Conservation (phyloP, 176 grass and related monocot species). For the Saccharum officinarum region DNA sequence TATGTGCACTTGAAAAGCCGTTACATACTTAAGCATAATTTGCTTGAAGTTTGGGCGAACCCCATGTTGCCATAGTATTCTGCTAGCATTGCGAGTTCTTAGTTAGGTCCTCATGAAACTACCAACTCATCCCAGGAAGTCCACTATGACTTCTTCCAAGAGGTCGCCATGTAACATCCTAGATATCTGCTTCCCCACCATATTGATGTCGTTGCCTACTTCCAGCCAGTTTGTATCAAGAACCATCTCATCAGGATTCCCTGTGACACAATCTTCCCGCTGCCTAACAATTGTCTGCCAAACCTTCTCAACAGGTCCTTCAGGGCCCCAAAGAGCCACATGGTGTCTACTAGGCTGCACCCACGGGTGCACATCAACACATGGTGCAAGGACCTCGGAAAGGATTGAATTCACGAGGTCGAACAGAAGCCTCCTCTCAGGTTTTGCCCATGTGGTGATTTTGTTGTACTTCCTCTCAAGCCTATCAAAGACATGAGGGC, state of each 20-base stretch:
- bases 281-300: constrained; percentile 51
- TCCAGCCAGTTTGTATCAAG: constrained; percentile 57
- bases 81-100: not conserved
- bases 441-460: constrained; percentile 45
- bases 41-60: not conserved
- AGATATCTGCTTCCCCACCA: constrained; percentile 51
- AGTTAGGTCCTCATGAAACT: not conserved
- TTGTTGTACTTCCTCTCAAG: constrained; percentile 76
- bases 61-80: not conserved
- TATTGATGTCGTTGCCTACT: constrained; percentile 38
- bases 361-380: constrained; percentile 47
- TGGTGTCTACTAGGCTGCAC: constrained; percentile 24
- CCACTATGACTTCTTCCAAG: constrained; percentile 64
- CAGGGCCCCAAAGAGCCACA: constrained; percentile 36
- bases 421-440: constrained; percentile 66
- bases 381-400: constrained; percentile 50
- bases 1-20: constrained; percentile 5
- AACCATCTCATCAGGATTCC: constrained; percentile 49
- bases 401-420: constrained; percentile 68
- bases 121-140: constrained; percentile 27
- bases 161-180: constrained; percentile 48
- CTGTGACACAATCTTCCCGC: constrained; percentile 32
- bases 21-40: constrained; percentile 19
- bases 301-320: constrained; percentile 66
- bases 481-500: constrained; percentile 49